Evolutionary conservation across 495 filamentous ascomycete species (phyloP), one percentile per base, ranked within the genome.

Genomic region (Staphylotrichum tortipilum): DNA sequence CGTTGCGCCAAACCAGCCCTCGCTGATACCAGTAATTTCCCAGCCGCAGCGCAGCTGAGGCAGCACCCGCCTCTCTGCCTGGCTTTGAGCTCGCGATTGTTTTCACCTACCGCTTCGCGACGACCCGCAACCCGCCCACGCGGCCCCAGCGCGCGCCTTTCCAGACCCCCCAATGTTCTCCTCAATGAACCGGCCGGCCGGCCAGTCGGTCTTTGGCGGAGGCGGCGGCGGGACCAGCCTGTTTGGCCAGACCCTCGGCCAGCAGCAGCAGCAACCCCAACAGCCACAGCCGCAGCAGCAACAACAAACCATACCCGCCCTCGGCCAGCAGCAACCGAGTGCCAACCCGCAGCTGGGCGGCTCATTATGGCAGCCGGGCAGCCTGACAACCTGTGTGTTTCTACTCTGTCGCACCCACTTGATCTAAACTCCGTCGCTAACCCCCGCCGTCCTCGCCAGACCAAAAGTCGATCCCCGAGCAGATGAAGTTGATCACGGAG

Each of bases 401-500:
- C 37, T 21, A 22, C 45, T 22, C 23, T 18, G 8, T 8, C 45
- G 14, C 21, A 11, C n/a, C 5, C 31, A n/a, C n/a, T n/a, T n/a
- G n/a, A n/a, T n/a, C n/a, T n/a, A n/a, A n/a, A n/a, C n/a, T n/a
- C n/a, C n/a, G n/a, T n/a, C 12, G 38, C 56, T 62, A 51, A 64
- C 55, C 19, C 5, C 28, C 18, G 29, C 14, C n/a, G 11, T 23
- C 21, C 14, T 44, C 26, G 34, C 21, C 50, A 82, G 79, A 77
- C 44, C 87, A 92, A 59, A 91, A 89, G 57, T 80, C 86, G 19
- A 81, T 95, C 12, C 78, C 81, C 14, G 88, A 94, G 53, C 91
- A 97, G 68, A 88, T 96, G 43, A 67, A 78, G 44, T 75, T 83
- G 18, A 76, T 96, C 50, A 73, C 78, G 35, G 74, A 83, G 29